These are phyloP conservation scores for Themeda triandra DNA, from an alignment of 176 grass and related monocot genomes.

Conservation along the genomic window DNA sequence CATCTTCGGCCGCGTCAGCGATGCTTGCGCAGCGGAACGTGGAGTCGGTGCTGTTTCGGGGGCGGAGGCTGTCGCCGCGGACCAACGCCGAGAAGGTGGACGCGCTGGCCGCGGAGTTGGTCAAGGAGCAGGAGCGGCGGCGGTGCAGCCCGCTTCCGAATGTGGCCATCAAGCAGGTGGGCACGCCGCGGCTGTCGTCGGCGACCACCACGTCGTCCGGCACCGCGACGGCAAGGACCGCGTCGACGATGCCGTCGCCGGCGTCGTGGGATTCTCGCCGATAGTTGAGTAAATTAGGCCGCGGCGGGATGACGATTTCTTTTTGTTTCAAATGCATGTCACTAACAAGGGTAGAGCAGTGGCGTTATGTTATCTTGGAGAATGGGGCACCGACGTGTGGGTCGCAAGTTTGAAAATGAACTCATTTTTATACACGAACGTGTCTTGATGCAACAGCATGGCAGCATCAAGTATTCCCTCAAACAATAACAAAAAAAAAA, in stretches of 20 bases:
- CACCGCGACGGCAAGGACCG: slow-evolving; percentile 24
- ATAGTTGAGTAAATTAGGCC: slow-evolving; percentile 2
- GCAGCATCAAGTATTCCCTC: too few relatives aligned
- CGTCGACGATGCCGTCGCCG: slow-evolving; percentile 43
- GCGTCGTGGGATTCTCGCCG: slow-evolving; percentile 28
- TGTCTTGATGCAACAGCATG: neutral
- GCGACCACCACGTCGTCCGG: slow-evolving; percentile 7
- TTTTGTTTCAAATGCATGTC: neutral
- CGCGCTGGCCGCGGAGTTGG: slow-evolving; percentile 43
- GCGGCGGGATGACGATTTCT: neutral
- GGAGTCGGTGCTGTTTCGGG: slow-evolving; percentile 61
- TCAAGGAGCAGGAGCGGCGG: slow-evolving; percentile 62
- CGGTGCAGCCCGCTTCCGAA: slow-evolving; percentile 46
- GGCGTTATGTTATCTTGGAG: slow-evolving; percentile 15
- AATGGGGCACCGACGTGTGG: neutral
- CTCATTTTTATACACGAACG: neutral
- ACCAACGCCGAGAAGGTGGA: slow-evolving; percentile 68
- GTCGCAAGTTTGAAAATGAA: neutral
- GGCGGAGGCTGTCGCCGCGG: slow-evolving; percentile 42
- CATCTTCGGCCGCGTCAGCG: neutral
- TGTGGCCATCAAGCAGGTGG: slow-evolving; percentile 39
- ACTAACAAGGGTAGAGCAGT: neutral
- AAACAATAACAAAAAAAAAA: too few relatives aligned
- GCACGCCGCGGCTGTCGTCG: slow-evolving; percentile 16
- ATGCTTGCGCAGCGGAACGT: slow-evolving; percentile 64